Evolutionary conservation across 192 early-diverging fungal genomes (phyloP), one percentile per base, ranked within the genome.

Genomic region (Spinellus fusiger): DNA sequence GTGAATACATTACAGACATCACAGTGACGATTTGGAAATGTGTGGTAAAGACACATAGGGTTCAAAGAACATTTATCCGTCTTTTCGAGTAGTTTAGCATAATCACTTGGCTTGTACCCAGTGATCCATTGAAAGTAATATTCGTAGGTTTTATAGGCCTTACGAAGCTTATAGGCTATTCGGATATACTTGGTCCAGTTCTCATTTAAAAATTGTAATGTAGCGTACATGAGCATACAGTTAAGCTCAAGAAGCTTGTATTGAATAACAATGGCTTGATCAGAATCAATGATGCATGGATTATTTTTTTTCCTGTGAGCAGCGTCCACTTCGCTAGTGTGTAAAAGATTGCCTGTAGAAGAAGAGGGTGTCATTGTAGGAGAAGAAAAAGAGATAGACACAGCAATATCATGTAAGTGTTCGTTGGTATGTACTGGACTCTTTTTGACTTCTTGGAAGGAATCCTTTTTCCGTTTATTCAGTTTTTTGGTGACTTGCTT

Each of bases 161-260:
- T 73, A 5, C 71, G 65, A 29, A 73, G 52, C 49, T 73, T 73
- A 27, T 73, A 73, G 5, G 71, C 60, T 1, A 61, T 62, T 31
- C 56, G 58, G 59, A 73, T 68, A 29, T 73, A 73, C 20, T 68
- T 66, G 33, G 68, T 25, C 71, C 71, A 73, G 37, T 49, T 63
- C 12, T 73, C 61, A 10, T 60, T 31, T 23, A 73, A 48, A 25
- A 73, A 68, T 49, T 73, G 71, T 2, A 73, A 55, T 0, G 71
- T 73, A 10, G 71, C 66, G 0, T 65, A 64, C 71, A 73, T 73
- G 28, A 73, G 44, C 48, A 68, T 68, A 54, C 71, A 73, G 34
- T 73, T 73, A 18, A 54, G 49, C 12, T 68, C 65, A 13, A 73
- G 33, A 0, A 73, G 18, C 37, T 73, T 65, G 50, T 73, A 68